These are phyloP conservation scores for Larix kaempferi DNA, from an alignment of 75 land plant genomes.

Conservation along the genomic window DNA sequence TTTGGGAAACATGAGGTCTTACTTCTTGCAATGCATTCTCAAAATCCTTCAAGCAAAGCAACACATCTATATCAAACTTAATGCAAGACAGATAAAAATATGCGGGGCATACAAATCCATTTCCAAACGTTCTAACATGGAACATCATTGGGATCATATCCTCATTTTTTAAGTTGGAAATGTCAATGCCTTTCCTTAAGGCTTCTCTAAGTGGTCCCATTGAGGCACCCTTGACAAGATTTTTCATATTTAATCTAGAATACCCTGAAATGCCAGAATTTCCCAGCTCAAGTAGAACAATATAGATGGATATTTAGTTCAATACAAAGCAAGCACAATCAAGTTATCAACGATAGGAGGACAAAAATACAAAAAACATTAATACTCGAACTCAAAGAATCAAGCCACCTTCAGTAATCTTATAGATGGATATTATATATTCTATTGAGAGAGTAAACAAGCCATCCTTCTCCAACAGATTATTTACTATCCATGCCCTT, in stretches of 20 bases:
- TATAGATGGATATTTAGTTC: not conserved
- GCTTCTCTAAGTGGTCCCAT: conserved; percentile 99
- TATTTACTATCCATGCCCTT: conserved; percentile 92
- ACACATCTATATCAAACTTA: not conserved
- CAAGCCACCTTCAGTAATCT: conserved; percentile 72
- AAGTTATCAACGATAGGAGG: not conserved
- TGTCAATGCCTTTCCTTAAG: conserved; percentile 80
- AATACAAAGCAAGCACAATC: conserved; percentile 5
- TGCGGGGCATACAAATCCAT: not conserved
- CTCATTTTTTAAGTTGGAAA: conserved; percentile 70
- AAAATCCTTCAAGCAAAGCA: conserved; percentile 59
- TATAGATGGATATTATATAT: conserved; percentile 70
- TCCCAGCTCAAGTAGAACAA: not conserved
- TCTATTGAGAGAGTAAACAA: conserved; percentile 75
- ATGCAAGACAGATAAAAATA: not conserved
- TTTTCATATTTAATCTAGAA: conserved; percentile 98
- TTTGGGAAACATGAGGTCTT: conserved; percentile 84
- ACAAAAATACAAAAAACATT: not conserved
- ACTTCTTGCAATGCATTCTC: conserved; percentile 85
- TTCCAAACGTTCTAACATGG: conserved; percentile 39
- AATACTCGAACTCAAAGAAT: not conserved
- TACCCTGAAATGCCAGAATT: conserved; percentile 58
- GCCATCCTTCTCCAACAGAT: conserved; percentile 88
- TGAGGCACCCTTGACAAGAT: conserved; percentile 95
- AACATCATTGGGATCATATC: conserved; percentile 87